A percentile compares a stretch with the other conserved stretches of the same genome.
Evolutionary conservation across 768 basidiomycete genomes (phyloP).

Genomic region (Leccinum truebloodii): DNA sequence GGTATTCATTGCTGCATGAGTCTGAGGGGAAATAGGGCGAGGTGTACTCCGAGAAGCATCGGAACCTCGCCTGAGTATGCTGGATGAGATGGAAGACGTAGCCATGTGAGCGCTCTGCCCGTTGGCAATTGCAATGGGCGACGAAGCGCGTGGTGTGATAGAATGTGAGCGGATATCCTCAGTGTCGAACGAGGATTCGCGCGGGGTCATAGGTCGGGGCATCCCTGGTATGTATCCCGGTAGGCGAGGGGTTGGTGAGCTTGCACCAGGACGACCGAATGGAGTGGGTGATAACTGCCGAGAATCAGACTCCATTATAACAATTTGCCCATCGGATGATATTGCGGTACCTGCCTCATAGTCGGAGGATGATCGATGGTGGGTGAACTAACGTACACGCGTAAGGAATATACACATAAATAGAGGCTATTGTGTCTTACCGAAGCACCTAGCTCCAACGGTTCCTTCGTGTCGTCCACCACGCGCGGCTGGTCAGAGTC

Average conservation of each 20-base stretch:
- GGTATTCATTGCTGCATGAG: conserved; percentile 41
- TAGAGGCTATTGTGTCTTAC: conserved; percentile 22
- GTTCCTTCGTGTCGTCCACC: conserved; percentile 20
- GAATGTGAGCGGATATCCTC: conserved; percentile 75
- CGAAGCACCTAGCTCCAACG: conserved; percentile 20
- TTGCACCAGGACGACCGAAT: conserved; percentile 47
- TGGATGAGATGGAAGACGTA: conserved; percentile 38
- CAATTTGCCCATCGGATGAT: conserved; percentile 58
- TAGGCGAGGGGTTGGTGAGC: conserved; percentile 53
- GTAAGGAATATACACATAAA: conserved; percentile 23
- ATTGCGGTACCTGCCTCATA: conserved; percentile 71
- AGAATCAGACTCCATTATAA: conserved; percentile 45
- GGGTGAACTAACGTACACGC: conserved; percentile 16
- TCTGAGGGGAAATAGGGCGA: conserved; percentile 50
- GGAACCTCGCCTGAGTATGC: conserved; percentile 55
- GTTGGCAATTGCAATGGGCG: conserved; percentile 48
- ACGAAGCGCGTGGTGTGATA: conserved; percentile 75
- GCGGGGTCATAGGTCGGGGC: conserved; percentile 91
- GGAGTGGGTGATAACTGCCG: conserved; percentile 64
- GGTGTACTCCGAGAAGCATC: conserved; percentile 50
- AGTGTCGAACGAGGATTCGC: conserved; percentile 59
- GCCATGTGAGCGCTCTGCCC: conserved; percentile 37
- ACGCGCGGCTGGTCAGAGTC: conserved; percentile 29
- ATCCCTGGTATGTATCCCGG: conserved; percentile 91
- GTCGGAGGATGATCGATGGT: conserved; percentile 41